phyloP scores from a whole-genome alignment of 352 stramenopile genomes.

The Phytophthora citrophthora region DNA sequence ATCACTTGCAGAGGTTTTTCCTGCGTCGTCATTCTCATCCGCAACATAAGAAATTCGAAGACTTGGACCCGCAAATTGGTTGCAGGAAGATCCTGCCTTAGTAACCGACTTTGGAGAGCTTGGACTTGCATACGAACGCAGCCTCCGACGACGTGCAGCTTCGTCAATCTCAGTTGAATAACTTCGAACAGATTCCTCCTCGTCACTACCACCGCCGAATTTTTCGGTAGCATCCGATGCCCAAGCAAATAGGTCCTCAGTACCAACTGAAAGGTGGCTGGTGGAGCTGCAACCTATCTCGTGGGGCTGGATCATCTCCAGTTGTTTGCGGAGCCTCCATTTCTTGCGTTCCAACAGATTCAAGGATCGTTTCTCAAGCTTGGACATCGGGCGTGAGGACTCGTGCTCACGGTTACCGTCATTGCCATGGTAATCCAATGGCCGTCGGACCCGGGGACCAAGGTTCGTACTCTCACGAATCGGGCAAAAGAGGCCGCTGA shows the following conservation, averaged over 20 bases:
- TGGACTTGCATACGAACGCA: slow-evolving; percentile 24
- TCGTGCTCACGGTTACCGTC: slow-evolving; percentile 16
- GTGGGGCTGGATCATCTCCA: slow-evolving; percentile 67
- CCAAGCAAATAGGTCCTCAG: slow-evolving; percentile 77
- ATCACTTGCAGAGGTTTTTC: neutral
- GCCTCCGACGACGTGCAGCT: slow-evolving; percentile 7
- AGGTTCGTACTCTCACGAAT: slow-evolving; percentile 75
- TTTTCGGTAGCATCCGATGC: slow-evolving; percentile 32
- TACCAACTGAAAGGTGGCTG: slow-evolving; percentile 60
- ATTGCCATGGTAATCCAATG: slow-evolving; percentile 55
- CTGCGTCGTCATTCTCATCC: slow-evolving; percentile 16
- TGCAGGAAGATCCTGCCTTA: neutral
- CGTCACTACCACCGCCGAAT: neutral
- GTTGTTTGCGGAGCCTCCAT: slow-evolving; percentile 68
- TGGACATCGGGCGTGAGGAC: slow-evolving; percentile 32
- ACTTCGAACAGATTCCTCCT: slow-evolving; percentile 4
- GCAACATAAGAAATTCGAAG: slow-evolving; percentile 21
- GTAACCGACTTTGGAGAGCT: slow-evolving; percentile 4
- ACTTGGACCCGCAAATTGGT: slow-evolving; percentile 26
- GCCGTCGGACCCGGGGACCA: slow-evolving; percentile 59
- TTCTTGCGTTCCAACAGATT: slow-evolving; percentile 68
- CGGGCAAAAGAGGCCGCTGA: slow-evolving; percentile 91
- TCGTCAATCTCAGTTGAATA: slow-evolving; percentile 20
- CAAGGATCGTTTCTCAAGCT: slow-evolving; percentile 59
- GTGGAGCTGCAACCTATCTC: slow-evolving; percentile 60